Evolutionary conservation across 176 grass and related monocot genomes (phyloP).

Genomic region (Otatea glauca): DNA sequence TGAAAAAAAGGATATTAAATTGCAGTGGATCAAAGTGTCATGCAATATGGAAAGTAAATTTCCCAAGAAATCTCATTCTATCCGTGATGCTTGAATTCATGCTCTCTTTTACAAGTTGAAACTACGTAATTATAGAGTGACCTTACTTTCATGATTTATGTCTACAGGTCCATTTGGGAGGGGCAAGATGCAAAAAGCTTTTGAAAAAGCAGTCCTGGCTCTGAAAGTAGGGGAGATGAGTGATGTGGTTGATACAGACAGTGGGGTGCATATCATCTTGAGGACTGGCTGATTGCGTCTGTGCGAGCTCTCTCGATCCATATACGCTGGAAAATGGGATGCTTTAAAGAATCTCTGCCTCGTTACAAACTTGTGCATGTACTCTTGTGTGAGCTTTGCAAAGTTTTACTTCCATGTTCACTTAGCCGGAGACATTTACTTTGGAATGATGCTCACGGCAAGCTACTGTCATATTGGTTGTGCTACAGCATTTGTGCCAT

Average conservation of each 20-base stretch:
- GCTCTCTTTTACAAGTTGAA: neutral
- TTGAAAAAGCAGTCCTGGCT: constrained; percentile 75
- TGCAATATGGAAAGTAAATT: neutral
- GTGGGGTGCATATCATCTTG: constrained; percentile 90
- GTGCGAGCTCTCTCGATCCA: neutral
- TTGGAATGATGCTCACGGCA: constrained; percentile 8
- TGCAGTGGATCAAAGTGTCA: neutral
- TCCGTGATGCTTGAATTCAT: neutral
- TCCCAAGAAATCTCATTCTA: neutral
- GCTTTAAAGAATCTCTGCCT: neutral
- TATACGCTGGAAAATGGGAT: neutral
- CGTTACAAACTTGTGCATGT: neutral
- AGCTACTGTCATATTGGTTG: neutral
- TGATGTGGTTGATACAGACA: constrained; percentile 79
- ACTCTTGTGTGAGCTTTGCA: neutral
- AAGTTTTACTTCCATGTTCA: constrained; percentile 12
- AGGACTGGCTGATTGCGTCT: constrained; percentile 61
- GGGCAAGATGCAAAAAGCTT: constrained; percentile 90
- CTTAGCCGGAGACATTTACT: constrained; percentile 32
- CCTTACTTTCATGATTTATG: constrained; percentile 17
- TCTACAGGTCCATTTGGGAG: constrained; percentile 72
- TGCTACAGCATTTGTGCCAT: neutral
- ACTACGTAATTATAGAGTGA: neutral
- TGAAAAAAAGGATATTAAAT: too few species aligned
- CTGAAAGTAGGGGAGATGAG: constrained; percentile 86